Evolutionary conservation across 345 rosid genomes (phyloP), one percentile per base, ranked within the genome.

Genomic region (Microthlaspi erraticum): DNA sequence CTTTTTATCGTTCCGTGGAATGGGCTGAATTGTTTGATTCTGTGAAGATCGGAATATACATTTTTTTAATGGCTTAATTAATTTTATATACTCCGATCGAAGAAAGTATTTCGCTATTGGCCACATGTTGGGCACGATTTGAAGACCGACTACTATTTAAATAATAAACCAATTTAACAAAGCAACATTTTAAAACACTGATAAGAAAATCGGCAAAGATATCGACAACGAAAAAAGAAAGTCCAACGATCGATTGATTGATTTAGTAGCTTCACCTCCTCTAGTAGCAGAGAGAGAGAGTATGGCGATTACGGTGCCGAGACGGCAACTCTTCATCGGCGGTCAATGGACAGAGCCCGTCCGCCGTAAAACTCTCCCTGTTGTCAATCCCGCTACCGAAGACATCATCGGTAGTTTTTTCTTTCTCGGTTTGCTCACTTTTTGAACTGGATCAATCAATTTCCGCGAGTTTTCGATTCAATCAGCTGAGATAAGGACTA

Each of bases 331-430:
- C 16, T 84, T 85, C 87, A 86, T 94, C 78, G 85, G 79, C 76
- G 99, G 99, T 42, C 85, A 86, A 69, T 94, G 99, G 99, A 78
- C 74, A 49, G 90, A 86, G 36, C 88, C 99, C 3, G 50, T 83
- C 14, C 88, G 82, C 65, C 85, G 84, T 62, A 80, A 84, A 36
- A 91, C 89, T 53, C 66, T 94, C 75, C 92, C 95, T 9, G 49
- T 91, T 75, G 20, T 91, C 81, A 89, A 82, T 74, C 99, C 99
- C 13, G 52, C 97, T 8, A 89, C 97, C 45, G 97, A 88, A 53
- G 73, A 85, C 63, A 85, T 77, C 83, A 71, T 94, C 72, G 97
- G 99, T 93, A 41, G 6, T 9, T 19, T 67, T 48, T 43, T 4
- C 26, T 51, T 48, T n/a, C 23, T 20, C 2, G 60, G 49, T 61